Conservation (phyloP, 805 yeast genomes). For the Ogataea henricii region DNA sequence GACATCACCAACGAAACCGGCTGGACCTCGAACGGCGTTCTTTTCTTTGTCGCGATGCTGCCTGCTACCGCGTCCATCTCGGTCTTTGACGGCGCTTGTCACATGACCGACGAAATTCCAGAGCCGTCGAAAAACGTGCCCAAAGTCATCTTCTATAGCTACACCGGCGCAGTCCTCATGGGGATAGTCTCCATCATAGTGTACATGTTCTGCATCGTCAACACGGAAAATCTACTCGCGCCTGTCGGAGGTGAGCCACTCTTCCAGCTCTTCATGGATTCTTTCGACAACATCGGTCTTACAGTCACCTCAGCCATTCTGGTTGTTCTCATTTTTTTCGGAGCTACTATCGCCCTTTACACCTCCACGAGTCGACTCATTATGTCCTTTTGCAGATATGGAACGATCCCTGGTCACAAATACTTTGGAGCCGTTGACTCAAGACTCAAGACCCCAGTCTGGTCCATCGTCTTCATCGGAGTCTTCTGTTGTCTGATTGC, state of each 20-base stretch:
- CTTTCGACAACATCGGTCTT: constrained; percentile 1
- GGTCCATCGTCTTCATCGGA: neutral
- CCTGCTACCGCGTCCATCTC: constrained; percentile 4
- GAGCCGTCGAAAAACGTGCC: constrained; percentile 4
- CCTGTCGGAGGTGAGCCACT: constrained; percentile 6
- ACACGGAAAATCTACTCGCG: constrained; percentile 1
- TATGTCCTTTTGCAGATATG: constrained; percentile 1
- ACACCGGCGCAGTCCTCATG: constrained; percentile 3
- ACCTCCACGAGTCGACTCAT: constrained; percentile 2
- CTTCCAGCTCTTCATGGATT: constrained; percentile 2
- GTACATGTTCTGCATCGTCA: constrained; percentile 8
- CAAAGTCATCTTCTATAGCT: constrained; percentile 4
- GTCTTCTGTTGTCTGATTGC: constrained; percentile 1
- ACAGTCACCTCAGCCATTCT: neutral
- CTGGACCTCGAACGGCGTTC: constrained; percentile 5
- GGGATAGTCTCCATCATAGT: constrained; percentile 2
- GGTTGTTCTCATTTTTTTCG: neutral
- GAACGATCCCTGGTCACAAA: constrained; percentile 2
- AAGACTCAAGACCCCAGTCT: constrained; percentile 1
- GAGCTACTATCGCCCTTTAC: constrained; percentile 1
- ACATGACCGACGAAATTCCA: constrained; percentile 6
- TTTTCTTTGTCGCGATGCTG: constrained; percentile 3
- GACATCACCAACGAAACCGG: constrained; percentile 1
- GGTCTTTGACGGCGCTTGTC: constrained; percentile 3
- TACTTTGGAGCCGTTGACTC: neutral